Evolutionary conservation across 2,329 filamentous ascomycete genomes (phyloP), one percentile per base, ranked within the genome.

Genomic region (Botryosphaeria agaves): DNA sequence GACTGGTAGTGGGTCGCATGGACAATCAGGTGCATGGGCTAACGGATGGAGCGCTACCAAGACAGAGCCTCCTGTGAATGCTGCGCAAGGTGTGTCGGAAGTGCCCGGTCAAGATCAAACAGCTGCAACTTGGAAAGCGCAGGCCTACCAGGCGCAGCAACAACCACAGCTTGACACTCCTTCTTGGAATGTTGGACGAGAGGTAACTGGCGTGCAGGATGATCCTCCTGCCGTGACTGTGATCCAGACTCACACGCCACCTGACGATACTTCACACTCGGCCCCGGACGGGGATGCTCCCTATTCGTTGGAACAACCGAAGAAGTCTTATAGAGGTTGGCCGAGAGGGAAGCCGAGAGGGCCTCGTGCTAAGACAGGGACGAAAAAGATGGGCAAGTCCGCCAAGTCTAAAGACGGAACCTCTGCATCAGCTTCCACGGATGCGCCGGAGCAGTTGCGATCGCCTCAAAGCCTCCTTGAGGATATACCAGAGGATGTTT

Each of bases 291-390:
- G 37, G n/a, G n/a, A n/a, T n/a, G n/a, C n/a, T n/a, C n/a, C n/a
- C n/a, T n/a, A n/a, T n/a, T n/a, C n/a, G n/a, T n/a, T n/a, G n/a
- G n/a, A n/a, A n/a, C n/a, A 41, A 44, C 26, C 26, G n/a, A 36
- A 42, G 24, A 55, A 51, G 33, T 48, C 46, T 33, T 43, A 49
- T 33, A 50, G 57, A 35, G 55, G 55, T 8, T 56, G 52, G 54
- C 55, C 57, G 8, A 63, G 61, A 40, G 57, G 56, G 20, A 62
- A 61, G 36, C 50, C 58, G 9, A 48, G 56, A 27, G 53, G 51
- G 6, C 41, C 56, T 29, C 51, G 52, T n/a, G 42, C 42, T 29
- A 59, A 54, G 39, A 55, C 49, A 36, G 34, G 36, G n/a, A 42
- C 38, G 21, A 7, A 59, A 55, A 36, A 56, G 46, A 38, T 44